phyloP scores from a whole-genome alignment of 2,329 filamentous ascomycete genomes.

The Dendryphion nanum region DNA sequence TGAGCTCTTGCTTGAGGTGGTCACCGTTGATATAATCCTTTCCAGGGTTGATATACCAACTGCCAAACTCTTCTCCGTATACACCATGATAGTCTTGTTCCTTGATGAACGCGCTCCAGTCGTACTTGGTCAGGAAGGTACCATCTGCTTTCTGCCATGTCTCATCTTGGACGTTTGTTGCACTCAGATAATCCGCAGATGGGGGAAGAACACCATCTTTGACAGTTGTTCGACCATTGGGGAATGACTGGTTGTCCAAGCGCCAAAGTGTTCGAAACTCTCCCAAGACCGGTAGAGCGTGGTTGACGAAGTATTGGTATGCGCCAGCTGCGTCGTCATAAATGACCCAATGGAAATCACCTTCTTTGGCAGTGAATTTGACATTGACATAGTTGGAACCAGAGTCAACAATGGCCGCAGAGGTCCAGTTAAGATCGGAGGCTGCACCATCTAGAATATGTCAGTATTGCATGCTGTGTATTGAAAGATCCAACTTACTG shows the following conservation, averaged over 20 bases:
- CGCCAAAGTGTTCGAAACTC: constrained; percentile 53
- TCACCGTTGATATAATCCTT: constrained; percentile 56
- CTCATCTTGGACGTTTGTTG: constrained; percentile 55
- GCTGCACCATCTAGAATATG: constrained; percentile 45
- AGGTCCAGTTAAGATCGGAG: constrained; percentile 49
- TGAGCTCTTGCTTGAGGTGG: constrained; percentile 54
- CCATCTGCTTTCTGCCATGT: constrained; percentile 52
- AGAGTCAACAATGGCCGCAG: constrained; percentile 43
- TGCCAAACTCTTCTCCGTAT: constrained; percentile 50
- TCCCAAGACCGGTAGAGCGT: constrained; percentile 47
- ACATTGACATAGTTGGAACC: constrained; percentile 49
- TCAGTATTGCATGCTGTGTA: not conserved
- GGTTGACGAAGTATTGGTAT: constrained; percentile 58
- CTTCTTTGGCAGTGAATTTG: constrained; percentile 47
- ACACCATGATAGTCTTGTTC: constrained; percentile 50
- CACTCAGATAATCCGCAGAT: constrained; percentile 42
- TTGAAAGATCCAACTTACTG: constrained; percentile 22
- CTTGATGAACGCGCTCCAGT: constrained; percentile 43
- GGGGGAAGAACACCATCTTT: constrained; percentile 48
- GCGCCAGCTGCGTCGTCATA: constrained; percentile 50
- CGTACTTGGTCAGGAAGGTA: constrained; percentile 54
- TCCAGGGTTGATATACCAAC: constrained; percentile 52
- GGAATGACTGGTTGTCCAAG: constrained; percentile 50
- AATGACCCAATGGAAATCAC: constrained; percentile 55
- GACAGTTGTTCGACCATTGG: constrained; percentile 46